Percentiles rank a stretch among this genome's conserved stretches.
These are phyloP conservation scores for Strombidium stylifer DNA, from an alignment of 73 alveolate genomes.

Conservation along the genomic window DNA sequence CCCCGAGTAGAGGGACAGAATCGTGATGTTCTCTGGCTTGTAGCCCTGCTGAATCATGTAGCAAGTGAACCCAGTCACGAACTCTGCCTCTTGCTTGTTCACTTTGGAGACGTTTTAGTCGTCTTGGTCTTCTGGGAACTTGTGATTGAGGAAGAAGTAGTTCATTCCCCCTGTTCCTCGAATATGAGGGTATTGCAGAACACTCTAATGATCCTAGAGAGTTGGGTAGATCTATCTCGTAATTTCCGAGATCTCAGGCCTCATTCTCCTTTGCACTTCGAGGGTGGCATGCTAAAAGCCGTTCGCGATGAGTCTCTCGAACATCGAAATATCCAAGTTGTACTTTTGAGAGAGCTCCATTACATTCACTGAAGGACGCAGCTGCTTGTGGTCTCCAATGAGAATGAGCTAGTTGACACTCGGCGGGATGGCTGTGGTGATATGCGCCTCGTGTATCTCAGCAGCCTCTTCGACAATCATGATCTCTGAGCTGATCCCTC, in stretches of 20 bases:
- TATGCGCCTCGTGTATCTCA: conserved; percentile 87
- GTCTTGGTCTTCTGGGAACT: conserved; percentile 50
- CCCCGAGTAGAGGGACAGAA: conserved; percentile 77
- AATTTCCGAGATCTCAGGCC: conserved; percentile 77
- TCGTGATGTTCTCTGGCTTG: conserved; percentile 64
- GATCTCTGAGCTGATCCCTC: conserved; percentile 62
- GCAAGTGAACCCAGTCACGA: conserved; percentile 56
- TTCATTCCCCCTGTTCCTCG: conserved; percentile 63
- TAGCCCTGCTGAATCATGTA: conserved; percentile 68
- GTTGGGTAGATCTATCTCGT: conserved; percentile 70
- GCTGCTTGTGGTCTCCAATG: conserved; percentile 90
- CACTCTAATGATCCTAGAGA: conserved; percentile 53
- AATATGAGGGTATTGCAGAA: conserved; percentile 33
- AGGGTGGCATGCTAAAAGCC: conserved; percentile 48
- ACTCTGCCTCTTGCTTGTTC: conserved; percentile 72
- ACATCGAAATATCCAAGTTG: conserved; percentile 76
- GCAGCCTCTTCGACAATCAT: conserved; percentile 93
- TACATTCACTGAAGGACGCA: conserved; percentile 73
- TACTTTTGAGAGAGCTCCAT: conserved; percentile 59
- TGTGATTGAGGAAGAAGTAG: conserved; percentile 75
- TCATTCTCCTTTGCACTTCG: conserved; percentile 83
- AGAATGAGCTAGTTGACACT: conserved; percentile 70
- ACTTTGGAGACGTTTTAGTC: conserved; percentile 62
- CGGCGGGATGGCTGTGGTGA: conserved; percentile 56
- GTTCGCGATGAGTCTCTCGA: conserved; percentile 82